Evolutionary conservation across 352 stramenopile species (phyloP).

Genomic region (Phytopythium sindhum): DNA sequence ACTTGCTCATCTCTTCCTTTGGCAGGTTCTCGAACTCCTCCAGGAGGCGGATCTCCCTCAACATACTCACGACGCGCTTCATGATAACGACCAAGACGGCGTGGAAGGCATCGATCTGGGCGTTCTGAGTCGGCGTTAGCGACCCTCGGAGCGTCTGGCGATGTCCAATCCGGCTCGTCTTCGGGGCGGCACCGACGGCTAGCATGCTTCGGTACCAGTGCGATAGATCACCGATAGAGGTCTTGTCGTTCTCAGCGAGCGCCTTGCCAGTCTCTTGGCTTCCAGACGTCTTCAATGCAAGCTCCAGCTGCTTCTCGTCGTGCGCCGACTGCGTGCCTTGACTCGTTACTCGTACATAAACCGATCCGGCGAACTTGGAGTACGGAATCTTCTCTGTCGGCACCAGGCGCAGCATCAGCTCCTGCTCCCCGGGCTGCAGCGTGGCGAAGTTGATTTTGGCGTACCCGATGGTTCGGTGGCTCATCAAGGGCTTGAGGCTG

Average conservation of each 20-base stretch:
- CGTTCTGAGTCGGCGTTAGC: conserved; percentile 55
- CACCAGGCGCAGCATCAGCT: conserved; percentile 39
- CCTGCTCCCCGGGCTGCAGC: conserved; percentile 30
- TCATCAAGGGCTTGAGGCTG: not conserved
- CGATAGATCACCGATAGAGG: conserved; percentile 18
- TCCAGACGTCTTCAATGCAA: not conserved
- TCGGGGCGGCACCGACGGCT: conserved; percentile 9
- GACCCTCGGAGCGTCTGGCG: conserved; percentile 44
- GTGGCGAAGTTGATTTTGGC: conserved; percentile 49
- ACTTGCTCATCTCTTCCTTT: conserved; percentile 44
- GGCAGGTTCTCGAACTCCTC: conserved; percentile 56
- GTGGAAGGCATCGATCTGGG: conserved; percentile 60
- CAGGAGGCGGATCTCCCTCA: conserved; percentile 55
- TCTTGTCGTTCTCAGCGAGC: not conserved
- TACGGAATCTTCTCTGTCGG: conserved; percentile 36
- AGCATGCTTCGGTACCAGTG: conserved; percentile 33
- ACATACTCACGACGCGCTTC: conserved; percentile 48
- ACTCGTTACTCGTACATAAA: conserved; percentile 34
- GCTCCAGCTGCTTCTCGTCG: conserved; percentile 3
- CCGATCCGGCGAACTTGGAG: conserved; percentile 48
- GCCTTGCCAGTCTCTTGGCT: not conserved
- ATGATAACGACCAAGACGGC: conserved; percentile 44
- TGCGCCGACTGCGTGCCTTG: not conserved
- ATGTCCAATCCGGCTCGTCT: conserved; percentile 37
- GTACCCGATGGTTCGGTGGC: conserved; percentile 27